These are phyloP conservation scores for Boletellus sp. DNA, from an alignment of 1,284 basidiomycete genomes.

Conservation along the genomic window DNA sequence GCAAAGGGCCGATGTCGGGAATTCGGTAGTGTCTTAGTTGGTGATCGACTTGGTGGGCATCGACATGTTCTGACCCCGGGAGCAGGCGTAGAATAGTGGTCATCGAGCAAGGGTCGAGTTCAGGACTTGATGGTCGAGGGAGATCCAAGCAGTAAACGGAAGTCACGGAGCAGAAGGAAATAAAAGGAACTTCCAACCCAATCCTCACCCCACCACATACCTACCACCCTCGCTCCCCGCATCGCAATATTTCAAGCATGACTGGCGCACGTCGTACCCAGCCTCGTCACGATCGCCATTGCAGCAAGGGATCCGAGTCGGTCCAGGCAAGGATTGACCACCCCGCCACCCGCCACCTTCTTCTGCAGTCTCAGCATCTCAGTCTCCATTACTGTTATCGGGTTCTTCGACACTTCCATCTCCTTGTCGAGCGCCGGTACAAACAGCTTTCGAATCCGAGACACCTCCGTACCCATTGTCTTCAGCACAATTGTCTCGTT, in stretches of 20 bases:
- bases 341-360: not conserved
- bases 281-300: not conserved
- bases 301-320: not conserved
- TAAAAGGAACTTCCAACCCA: not conserved
- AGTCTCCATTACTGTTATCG: not conserved
- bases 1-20: not conserved
- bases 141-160: not conserved
- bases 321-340: not conserved
- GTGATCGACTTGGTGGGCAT: not conserved
- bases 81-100: not conserved
- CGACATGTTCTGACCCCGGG: not conserved
- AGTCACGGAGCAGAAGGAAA: not conserved
- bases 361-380: not conserved
- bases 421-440: not conserved
- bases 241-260: not conserved
- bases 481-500: not conserved
- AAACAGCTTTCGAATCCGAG: not conserved
- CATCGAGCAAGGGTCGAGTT: not conserved
- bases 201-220: not conserved
- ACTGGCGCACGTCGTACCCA: not conserved
- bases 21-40: too few species aligned
- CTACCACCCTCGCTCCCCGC: not conserved
- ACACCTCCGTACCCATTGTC: not conserved
- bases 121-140: not conserved
- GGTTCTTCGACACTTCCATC: not conserved